phyloP scores from a whole-genome alignment of 306 rosid genomes.

The Hippophae rhamnoides region DNA sequence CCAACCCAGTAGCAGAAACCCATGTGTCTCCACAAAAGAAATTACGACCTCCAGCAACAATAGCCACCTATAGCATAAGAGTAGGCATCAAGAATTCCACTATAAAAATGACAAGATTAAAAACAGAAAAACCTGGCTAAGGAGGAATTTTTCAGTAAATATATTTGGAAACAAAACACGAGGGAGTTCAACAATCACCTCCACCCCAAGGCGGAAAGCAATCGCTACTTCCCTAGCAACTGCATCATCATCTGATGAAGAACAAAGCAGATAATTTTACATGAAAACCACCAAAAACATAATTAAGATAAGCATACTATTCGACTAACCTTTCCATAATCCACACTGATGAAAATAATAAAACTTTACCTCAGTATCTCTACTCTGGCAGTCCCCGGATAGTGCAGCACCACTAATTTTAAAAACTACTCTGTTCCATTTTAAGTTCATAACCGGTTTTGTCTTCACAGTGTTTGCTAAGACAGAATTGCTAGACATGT shows the following conservation, averaged over 20 bases:
- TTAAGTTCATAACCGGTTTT: conserved; percentile 21
- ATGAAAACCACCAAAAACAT: not conserved
- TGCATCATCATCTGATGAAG: conserved; percentile 39
- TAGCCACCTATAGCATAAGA: conserved; percentile 24
- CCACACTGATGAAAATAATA: not conserved
- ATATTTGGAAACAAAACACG: not conserved
- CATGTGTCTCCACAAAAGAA: conserved; percentile 32
- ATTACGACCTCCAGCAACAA: conserved; percentile 34
- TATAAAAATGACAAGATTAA: too few species aligned
- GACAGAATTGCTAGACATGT: conserved; percentile 16
- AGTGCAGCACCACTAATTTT: conserved; percentile 42
- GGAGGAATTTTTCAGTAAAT: not conserved
- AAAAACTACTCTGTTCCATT: conserved; percentile 37
- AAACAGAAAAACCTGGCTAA: not conserved
- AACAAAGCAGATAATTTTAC: conserved; percentile 27
- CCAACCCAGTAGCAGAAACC: conserved; percentile 32
- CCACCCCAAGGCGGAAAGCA: conserved; percentile 31
- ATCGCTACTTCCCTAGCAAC: conserved; percentile 40
- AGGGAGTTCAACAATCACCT: conserved; percentile 18
- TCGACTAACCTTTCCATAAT: not conserved
- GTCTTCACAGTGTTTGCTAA: conserved; percentile 17
- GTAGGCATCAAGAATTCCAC: not conserved
- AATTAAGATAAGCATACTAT: not conserved
- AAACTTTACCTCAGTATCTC: conserved; percentile 33
- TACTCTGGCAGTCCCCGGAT: conserved; percentile 40